Evolutionary conservation across 441 rosid genomes (phyloP), one percentile per base, ranked within the genome.

Genomic region (Cnidoscolus chayamansa): DNA sequence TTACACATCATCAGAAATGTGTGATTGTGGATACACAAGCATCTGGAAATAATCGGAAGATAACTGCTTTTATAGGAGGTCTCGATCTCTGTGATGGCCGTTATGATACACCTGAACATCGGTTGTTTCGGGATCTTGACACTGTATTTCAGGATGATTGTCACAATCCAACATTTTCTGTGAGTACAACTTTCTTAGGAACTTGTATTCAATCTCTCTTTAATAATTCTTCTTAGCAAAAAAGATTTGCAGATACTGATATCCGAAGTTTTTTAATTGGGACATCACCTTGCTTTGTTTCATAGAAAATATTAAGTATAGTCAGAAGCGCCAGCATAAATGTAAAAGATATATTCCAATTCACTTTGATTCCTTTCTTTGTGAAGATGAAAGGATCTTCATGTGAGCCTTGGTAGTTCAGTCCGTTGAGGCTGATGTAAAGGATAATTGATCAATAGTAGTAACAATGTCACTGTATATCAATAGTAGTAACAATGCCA

Each of bases 31-130:
- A 93, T 74, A 72, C 97, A 45, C 97, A 90, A 78, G 98, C 95
- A 66, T 54, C 75, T 19, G 95, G 95, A 58, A 90, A 90, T 79
- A 86, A 89, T 30, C 61, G 97, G 74, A 93, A 89, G 83, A 84
- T 93, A 62, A 81, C 77, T 63, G 82, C 97, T 32, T 90, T 90
- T 79, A 63, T 88, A 30, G 98, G 98, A 58, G 98, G 97, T 67
- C 81, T 92, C 54, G 97, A 92, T 79, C 93, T 92, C 25, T 92
- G 98, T 74, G 98, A 92, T 81, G 98, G 98, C 63, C 91, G 95
- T 62, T 93, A 93, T 75, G 98, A 92, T 74, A 90, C 97, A 32
- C 96, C 97, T 19, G 81, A 84, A 65, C 98, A 93, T 76, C 83
- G 88, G 55, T 71, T 93, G 45, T 87, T 88, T 68, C 84, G 56